Conservation (phyloP, 2,329 filamentous ascomycete species). For the Microcyclospora pomicola region DNA sequence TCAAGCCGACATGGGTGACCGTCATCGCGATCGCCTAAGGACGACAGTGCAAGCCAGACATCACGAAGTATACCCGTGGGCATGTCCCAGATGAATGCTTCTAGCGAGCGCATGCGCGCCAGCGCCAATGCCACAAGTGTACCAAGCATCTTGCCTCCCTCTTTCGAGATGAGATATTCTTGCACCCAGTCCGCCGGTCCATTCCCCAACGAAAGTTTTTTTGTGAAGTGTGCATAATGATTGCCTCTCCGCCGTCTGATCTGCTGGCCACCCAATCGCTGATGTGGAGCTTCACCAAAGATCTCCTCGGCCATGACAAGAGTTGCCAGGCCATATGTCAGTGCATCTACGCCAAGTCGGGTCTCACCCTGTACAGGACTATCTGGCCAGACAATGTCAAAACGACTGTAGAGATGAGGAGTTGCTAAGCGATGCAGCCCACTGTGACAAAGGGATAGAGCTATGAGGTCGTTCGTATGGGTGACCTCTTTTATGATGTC, state of each 20-base stretch:
- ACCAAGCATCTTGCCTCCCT: slow-evolving; percentile 78
- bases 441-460: slow-evolving; percentile 64
- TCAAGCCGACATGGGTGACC: slow-evolving; percentile 53
- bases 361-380: slow-evolving; percentile 49
- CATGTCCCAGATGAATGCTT: slow-evolving; percentile 82
- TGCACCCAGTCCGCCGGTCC: slow-evolving; percentile 64
- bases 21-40: slow-evolving; percentile 48
- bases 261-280: slow-evolving; percentile 17
- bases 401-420: slow-evolving; percentile 69
- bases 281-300: slow-evolving; percentile 38
- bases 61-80: slow-evolving; percentile 69
- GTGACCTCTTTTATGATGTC: slow-evolving; percentile 70
- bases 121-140: slow-evolving; percentile 66
- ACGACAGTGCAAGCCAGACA: slow-evolving; percentile 66
- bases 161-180: slow-evolving; percentile 70
- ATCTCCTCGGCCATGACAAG: slow-evolving; percentile 59
- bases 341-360: slow-evolving; percentile 61
- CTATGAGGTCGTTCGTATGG: slow-evolving; percentile 68
- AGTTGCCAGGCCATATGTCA: slow-evolving; percentile 70
- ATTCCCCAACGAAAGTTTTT: slow-evolving; percentile 76
- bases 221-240: slow-evolving; percentile 63
- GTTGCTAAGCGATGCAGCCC: slow-evolving; percentile 61
- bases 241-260: slow-evolving; percentile 45
- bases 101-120: slow-evolving; percentile 68
- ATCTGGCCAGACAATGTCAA: slow-evolving; percentile 82